These are phyloP conservation scores for Lipomyces oligophaga DNA, from an alignment of 805 yeast genomes.

Conservation along the genomic window DNA sequence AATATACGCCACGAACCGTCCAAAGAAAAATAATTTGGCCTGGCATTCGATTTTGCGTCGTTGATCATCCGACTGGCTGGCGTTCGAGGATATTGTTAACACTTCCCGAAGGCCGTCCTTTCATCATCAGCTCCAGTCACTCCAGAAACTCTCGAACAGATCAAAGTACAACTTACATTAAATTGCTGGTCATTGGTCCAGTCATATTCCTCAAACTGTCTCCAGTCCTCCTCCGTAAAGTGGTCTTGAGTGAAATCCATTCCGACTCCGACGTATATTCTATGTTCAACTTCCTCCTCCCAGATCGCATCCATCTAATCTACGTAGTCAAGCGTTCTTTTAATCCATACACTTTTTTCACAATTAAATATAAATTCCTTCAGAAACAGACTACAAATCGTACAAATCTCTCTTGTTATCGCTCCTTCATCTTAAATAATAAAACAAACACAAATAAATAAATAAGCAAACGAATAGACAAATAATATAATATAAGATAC, in stretches of 20 bases:
- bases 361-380: too few relatives aligned
- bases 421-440: too few relatives aligned
- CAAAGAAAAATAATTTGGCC: conserved; percentile 20
- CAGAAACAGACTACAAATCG: too few relatives aligned
- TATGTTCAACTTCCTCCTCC: too few relatives aligned
- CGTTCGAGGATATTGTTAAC: neutral
- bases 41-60: conserved; percentile 6
- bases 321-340: too few relatives aligned
- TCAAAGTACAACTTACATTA: conserved; percentile 7
- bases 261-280: neutral
- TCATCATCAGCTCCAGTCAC: neutral
- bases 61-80: conserved; percentile 11
- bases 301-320: too few relatives aligned
- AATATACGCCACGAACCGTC: conserved; percentile 11
- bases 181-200: conserved; percentile 19
- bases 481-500: too few relatives aligned
- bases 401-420: too few relatives aligned
- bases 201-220: conserved; percentile 17
- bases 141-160: neutral
- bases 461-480: too few relatives aligned
- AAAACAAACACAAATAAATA: too few relatives aligned
- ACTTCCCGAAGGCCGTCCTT: conserved; percentile 14
- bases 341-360: too few relatives aligned
- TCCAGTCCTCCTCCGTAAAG: conserved; percentile 17
- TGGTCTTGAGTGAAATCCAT: neutral